Base-by-base conservation (phyloP, 2,329 filamentous ascomycete species). In the Shiraia bambusicola region DNA sequence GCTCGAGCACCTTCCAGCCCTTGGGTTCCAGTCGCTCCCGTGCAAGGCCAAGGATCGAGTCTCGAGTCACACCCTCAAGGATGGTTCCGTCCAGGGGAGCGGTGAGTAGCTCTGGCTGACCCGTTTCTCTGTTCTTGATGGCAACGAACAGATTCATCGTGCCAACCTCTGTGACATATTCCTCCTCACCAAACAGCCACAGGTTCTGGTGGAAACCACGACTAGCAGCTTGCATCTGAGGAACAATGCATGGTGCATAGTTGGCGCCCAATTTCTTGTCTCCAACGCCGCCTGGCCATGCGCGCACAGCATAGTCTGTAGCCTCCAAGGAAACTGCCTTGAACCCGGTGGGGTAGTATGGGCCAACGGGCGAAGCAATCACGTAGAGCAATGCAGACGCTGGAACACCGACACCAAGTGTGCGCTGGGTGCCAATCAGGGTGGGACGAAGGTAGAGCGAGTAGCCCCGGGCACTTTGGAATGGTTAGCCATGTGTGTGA, bases 201-300 rank as follows among this genome's bases (percentile, higher is more conserved):
- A 98, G 79, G 72, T 97, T 98, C 76, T 98, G 93, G 74, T 97
- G 92, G 79, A 91, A 95, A 15, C 93, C 93, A 42, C 90, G 83
- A 69, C 84, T 87, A 32, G 90, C 89, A 29, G 93, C 93, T 72
- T 95, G 82, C 61, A 93, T 81, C 74, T 98, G 93, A 13, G 93
- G 93, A n/a, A 97, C 77, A 61, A 98, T 92, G 76, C 93, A 97
- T 5, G 93, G 93, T n/a, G 93, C 93, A 70, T 98, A 98, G 80
- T 98, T 98, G 63, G 92, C 93, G 49, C 93, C 93, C 25, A 98
- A 83, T 77, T 98, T 98, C 82, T 93, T 95, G 76, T 97, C 90
- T 59, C 93, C 93, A 24, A 96, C 92, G 66, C 93, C 93, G 47
- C 93, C 93, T 33, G 93, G 93, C 93, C 93, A 98, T 42, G 93